phyloP scores from a whole-genome alignment of 805 yeast genomes.

The Cyberlindnera euphorbiae region DNA sequence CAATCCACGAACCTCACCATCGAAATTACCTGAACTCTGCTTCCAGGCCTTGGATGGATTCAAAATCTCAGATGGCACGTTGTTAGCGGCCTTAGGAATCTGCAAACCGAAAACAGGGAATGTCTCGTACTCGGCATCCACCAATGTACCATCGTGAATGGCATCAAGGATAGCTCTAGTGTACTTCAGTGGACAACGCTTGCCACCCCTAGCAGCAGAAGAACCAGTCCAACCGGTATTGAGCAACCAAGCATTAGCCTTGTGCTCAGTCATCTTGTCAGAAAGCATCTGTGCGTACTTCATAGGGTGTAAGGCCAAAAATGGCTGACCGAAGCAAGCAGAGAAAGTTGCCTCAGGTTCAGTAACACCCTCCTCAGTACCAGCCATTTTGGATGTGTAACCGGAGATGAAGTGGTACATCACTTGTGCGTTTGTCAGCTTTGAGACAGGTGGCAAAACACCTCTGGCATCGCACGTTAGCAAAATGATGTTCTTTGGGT shows the following conservation, averaged over 20 bases:
- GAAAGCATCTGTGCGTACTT: conserved; percentile 94
- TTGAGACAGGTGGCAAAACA: conserved; percentile 95
- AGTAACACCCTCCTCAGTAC: conserved; percentile 97
- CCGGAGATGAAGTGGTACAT: conserved; percentile 99
- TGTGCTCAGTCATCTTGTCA: conserved; percentile 84
- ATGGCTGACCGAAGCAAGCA: conserved; percentile 99
- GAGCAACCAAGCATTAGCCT: conserved; percentile 91
- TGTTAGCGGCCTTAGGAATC: conserved; percentile 73
- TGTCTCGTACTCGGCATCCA: conserved; percentile 73
- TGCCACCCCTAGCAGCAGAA: conserved; percentile 88
- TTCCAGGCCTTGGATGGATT: conserved; percentile 86
- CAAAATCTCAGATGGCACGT: conserved; percentile 76
- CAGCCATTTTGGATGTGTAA: conserved; percentile 99
- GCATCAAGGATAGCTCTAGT: conserved; percentile 95
- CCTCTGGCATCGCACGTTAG: conserved; percentile 98
- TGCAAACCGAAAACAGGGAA: conserved; percentile 84
- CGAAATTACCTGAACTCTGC: conserved; percentile 49
- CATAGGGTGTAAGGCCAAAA: conserved; percentile 97
- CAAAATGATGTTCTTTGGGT: conserved; percentile 88
- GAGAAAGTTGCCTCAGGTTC: conserved; percentile 98
- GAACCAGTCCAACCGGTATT: conserved; percentile 99
- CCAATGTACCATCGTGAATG: conserved; percentile 86
- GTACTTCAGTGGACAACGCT: conserved; percentile 95
- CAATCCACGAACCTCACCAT: conserved; percentile 53
- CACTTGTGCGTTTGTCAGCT: conserved; percentile 89